Conservation (phyloP, 805 yeast species). For the Candida incommunis region DNA sequence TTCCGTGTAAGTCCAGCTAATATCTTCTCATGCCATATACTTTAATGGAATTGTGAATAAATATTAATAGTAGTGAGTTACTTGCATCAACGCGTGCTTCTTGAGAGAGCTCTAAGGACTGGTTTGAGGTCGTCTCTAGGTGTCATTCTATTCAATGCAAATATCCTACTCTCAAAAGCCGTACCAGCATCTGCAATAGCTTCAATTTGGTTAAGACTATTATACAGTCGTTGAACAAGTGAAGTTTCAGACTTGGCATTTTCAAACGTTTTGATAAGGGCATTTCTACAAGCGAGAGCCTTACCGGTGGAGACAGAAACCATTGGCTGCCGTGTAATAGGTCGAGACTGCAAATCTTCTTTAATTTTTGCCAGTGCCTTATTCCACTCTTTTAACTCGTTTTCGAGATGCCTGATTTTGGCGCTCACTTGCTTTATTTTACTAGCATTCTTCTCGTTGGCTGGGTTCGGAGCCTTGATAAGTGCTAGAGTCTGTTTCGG, state of each 20-base stretch:
- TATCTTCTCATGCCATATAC: too few relatives aligned
- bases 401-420: conserved; percentile 12
- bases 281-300: conserved; percentile 3
- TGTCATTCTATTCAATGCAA: not conserved
- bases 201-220: not conserved
- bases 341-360: not conserved
- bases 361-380: not conserved
- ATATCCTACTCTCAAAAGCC: not conserved
- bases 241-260: not conserved
- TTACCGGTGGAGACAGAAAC: not conserved
- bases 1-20: too few relatives aligned
- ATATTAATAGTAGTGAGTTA: too few relatives aligned
- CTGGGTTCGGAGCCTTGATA: conserved; percentile 36
- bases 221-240: not conserved
- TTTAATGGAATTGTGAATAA: too few relatives aligned
- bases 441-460: conserved; percentile 36
- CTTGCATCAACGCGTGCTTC: too few relatives aligned
- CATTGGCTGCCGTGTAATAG: not conserved
- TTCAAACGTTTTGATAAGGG: conserved; percentile 7
- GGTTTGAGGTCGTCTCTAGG: not conserved
- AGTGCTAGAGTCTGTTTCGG: conserved; percentile 12
- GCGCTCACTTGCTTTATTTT: conserved; percentile 32
- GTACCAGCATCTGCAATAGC: not conserved
- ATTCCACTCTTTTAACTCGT: conserved; percentile 5
- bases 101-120: not conserved